Conservation (phyloP, 495 filamentous ascomycete species). For the Bathelium albidoporum region DNA sequence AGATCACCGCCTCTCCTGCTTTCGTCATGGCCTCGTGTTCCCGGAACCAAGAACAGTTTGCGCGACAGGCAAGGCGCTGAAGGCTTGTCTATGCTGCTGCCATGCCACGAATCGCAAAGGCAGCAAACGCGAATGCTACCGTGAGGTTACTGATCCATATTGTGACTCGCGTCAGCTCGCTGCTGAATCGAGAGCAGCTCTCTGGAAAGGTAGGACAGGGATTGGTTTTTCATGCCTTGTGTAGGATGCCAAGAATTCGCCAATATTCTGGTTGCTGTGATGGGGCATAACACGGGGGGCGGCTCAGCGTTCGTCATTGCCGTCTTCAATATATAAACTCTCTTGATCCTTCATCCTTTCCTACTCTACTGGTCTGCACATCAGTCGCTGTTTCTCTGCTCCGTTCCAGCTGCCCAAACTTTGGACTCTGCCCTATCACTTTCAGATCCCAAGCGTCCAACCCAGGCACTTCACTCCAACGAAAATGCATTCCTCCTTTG, state of each 20-base stretch:
- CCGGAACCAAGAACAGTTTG: neutral
- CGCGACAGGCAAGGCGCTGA: neutral
- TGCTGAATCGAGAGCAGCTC: neutral
- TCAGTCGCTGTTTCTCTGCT: neutral
- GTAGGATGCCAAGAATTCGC: neutral
- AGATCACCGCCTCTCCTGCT: neutral
- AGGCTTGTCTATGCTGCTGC: neutral
- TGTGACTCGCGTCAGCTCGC: neutral
- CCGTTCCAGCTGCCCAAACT: neutral
- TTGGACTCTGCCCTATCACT: neutral
- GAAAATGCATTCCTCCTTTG: constrained; percentile 1
- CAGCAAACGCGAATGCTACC: neutral
- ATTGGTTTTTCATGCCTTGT: neutral
- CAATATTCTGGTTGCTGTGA: neutral
- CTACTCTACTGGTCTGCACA: neutral
- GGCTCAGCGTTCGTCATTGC: neutral
- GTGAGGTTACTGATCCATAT: constrained; percentile 1
- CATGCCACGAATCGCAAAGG: neutral
- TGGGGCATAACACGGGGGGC: neutral
- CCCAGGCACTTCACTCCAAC: neutral
- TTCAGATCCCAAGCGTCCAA: neutral
- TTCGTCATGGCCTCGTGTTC: neutral
- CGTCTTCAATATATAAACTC: neutral
- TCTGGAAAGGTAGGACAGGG: neutral
- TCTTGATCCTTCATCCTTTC: neutral